Percentiles rank a stretch among this genome's conserved stretches.
These are phyloP conservation scores for Teunomyces barrocoloradensis DNA, from an alignment of 805 yeast genomes.

Conservation along the genomic window DNA sequence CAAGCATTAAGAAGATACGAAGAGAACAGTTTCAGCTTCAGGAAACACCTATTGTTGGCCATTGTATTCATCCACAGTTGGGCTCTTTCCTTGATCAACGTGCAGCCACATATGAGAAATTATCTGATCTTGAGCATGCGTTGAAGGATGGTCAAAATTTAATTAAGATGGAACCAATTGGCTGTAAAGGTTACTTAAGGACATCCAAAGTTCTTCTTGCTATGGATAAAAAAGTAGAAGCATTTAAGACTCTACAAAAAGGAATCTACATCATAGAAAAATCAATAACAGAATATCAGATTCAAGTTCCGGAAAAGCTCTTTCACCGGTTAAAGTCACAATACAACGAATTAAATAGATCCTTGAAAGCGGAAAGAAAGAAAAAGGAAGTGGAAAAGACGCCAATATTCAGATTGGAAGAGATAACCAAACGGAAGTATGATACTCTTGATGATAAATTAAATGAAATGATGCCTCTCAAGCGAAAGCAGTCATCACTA, in stretches of 20 bases:
- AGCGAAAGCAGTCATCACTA: background rate
- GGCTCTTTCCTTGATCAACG: conserved; percentile 41
- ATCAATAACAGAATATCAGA: conserved; percentile 23
- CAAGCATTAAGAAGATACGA: conserved; percentile 13
- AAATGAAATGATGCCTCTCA: background rate
- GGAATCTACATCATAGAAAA: conserved; percentile 38
- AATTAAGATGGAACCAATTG: conserved; percentile 38
- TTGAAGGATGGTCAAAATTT: conserved; percentile 36
- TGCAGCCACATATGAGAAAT: conserved; percentile 49
- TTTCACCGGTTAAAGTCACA: conserved; percentile 23
- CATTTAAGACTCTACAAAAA: conserved; percentile 32
- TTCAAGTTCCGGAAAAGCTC: conserved; percentile 33
- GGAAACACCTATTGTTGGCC: conserved; percentile 27
- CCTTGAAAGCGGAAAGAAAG: conserved; percentile 15
- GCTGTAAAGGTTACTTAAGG: conserved; percentile 51
- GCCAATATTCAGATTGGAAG: conserved; percentile 17
- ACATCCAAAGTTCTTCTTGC: conserved; percentile 33
- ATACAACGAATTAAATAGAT: conserved; percentile 20
- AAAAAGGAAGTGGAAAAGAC: background rate
- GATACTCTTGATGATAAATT: background rate
- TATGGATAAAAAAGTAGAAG: conserved; percentile 26
- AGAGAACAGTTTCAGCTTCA: conserved; percentile 16
- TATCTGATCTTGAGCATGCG: conserved; percentile 30
- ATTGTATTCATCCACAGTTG: conserved; percentile 34
- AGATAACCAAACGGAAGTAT: background rate